Base-by-base conservation (phyloP, 1,284 basidiomycete genomes). In the Puccinia triticina region DNA sequence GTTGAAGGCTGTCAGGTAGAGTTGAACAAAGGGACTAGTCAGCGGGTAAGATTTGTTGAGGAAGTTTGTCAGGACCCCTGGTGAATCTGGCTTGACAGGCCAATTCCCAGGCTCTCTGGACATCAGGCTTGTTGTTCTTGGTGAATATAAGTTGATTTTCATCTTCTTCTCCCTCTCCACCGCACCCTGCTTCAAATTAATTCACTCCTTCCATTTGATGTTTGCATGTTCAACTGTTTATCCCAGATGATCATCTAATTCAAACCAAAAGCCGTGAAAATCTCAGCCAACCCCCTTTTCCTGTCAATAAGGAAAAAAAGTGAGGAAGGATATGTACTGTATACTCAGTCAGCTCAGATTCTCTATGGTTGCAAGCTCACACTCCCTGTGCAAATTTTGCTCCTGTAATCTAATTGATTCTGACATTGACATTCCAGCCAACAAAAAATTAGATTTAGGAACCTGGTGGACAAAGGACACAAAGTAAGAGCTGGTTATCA, bases 31-130 rank as follows among this genome's bases (percentile, higher is more conserved):
- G 3, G 34, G 50, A 16, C 50, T 74, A 53, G 21, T 76, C 55
- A 40, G 74, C 34, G 23, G 74, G 57, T 18, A 50, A 46, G 3
- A 64, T 46, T 23, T 55, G 21, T 57, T 64, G 23, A 29, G 74
- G 74, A 2, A 76, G 34, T n/a, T 76, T 55, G 21, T 37, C 57
- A 2, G 74, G 74, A 18, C 74, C 74, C 23, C 74, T 14, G 26
- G 74, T 64, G 50, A 76, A 76, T 21, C 74, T 55, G 40, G 74
- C 74, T 48, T 76, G 74, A 48, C 64, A 76, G 40, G 74, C 74
- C n/a, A 76, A 11, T 21, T 76, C 37, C 74, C 74, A 76, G 32
- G 74, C 57, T 29, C 50, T 34, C 40, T 76, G 11, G 21, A 76
- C 32, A 64, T 76, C 74, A 16, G 74, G 57, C 37, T 64, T 55